These are phyloP conservation scores for Bruguiera gymnorhiza DNA, from an alignment of 345 rosid genomes.

Conservation along the genomic window DNA sequence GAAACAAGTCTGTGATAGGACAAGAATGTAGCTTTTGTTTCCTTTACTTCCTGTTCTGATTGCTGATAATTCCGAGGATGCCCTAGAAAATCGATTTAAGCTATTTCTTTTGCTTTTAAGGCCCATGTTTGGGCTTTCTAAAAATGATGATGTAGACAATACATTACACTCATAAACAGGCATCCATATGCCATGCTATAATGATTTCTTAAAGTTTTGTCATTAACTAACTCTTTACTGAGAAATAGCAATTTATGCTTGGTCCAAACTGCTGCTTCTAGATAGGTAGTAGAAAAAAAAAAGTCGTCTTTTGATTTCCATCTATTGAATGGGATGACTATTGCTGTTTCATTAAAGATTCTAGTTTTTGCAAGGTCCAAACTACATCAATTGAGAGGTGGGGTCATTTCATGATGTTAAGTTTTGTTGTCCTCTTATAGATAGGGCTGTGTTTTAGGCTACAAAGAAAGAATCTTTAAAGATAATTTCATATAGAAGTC, in stretches of 20 bases:
- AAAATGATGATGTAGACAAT: neutral
- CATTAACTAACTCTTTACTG: too few relatives aligned
- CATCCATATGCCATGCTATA: too few relatives aligned
- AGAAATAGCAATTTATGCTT: too few relatives aligned
- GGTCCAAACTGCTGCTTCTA: too few relatives aligned
- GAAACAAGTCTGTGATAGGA: slow-evolving; percentile 7
- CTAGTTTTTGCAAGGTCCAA: too few relatives aligned
- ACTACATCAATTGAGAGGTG: too few relatives aligned
- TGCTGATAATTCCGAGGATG: slow-evolving; percentile 30
- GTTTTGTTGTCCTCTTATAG: neutral
- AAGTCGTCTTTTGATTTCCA: too few relatives aligned
- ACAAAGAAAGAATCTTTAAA: neutral
- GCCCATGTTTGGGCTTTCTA: neutral
- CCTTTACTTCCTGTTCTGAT: slow-evolving; percentile 12
- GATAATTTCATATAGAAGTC: slow-evolving; percentile 14
- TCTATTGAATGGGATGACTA: too few relatives aligned
- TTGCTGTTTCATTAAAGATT: too few relatives aligned
- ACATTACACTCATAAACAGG: too few relatives aligned
- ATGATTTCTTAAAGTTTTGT: too few relatives aligned
- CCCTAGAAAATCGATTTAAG: neutral
- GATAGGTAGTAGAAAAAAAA: too few relatives aligned
- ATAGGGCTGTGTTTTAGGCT: neutral
- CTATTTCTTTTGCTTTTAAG: neutral
- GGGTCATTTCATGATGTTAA: neutral
- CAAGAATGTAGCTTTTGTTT: slow-evolving; percentile 12